phyloP scores from a whole-genome alignment of 140 eudicot species.

The Stevia rebaudiana region DNA sequence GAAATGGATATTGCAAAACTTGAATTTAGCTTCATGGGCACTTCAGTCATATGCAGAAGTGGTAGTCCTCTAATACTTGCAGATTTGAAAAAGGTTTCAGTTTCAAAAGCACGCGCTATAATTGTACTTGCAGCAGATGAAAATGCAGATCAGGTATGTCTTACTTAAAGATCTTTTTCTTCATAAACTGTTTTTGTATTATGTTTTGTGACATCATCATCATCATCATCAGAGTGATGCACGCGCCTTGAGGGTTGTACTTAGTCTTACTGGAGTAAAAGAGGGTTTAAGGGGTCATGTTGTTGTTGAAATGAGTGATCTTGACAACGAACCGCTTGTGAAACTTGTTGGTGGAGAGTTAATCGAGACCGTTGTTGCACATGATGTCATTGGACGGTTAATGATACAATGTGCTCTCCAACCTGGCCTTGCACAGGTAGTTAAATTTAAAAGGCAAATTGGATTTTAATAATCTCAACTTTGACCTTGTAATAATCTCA shows the following conservation, averaged over 20 bases:
- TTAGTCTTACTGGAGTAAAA: conserved; percentile 92
- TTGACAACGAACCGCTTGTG: conserved; percentile 96
- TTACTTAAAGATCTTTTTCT: background rate
- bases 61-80: conserved; percentile 99
- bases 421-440: conserved; percentile 99
- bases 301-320: conserved; percentile 98
- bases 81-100: conserved; percentile 95
- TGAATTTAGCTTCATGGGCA: conserved; percentile 93
- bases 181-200: background rate
- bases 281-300: conserved; percentile 96
- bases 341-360: conserved; percentile 99
- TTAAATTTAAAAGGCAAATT: conserved; percentile 5
- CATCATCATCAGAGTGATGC: conserved; percentile 85
- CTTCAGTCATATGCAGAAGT: conserved; percentile 93
- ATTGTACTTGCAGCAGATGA: conserved; percentile 97
- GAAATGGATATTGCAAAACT: conserved; percentile 98
- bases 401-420: conserved; percentile 99
- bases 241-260: conserved; percentile 95
- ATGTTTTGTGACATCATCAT: conserved; percentile 30
- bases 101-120: conserved; percentile 96
- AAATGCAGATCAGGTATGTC: conserved; percentile 87
- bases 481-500: no score
- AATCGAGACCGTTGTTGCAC: conserved; percentile 95
- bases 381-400: conserved; percentile 93
- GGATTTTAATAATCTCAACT: no score